These are phyloP conservation scores for Talaromyces albobiverticillius DNA, from an alignment of 2,329 filamentous ascomycete genomes.

Conservation along the genomic window DNA sequence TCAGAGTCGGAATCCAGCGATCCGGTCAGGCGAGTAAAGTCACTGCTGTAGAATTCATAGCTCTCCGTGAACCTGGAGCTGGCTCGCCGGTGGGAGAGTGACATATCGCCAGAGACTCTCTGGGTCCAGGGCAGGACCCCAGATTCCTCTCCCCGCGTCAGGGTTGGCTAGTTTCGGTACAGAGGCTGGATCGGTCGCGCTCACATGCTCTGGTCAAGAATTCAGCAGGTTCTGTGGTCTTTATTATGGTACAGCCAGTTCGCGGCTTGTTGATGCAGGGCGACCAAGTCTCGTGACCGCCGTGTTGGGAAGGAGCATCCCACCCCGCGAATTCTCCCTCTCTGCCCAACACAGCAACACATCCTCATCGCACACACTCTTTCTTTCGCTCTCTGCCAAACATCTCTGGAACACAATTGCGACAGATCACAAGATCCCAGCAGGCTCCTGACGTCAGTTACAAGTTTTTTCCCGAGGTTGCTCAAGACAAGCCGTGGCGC, in stretches of 20 bases:
- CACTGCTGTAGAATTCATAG: conserved; percentile 13
- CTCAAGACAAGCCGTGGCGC: not conserved
- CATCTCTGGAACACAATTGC: not conserved
- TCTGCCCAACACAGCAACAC: too few relatives aligned
- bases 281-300: too few relatives aligned
- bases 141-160: too few relatives aligned
- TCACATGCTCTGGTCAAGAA: too few relatives aligned
- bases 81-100: conserved; percentile 3
- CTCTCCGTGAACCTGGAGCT: conserved; percentile 15
- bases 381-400: not conserved
- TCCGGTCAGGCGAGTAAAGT: conserved; percentile 11
- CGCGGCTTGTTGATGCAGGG: too few relatives aligned
- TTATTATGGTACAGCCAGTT: too few relatives aligned
- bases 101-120: not conserved
- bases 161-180: too few relatives aligned
- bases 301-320: too few relatives aligned
- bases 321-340: too few relatives aligned
- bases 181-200: too few relatives aligned
- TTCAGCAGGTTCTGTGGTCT: too few relatives aligned
- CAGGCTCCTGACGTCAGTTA: not conserved
- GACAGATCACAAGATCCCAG: not conserved
- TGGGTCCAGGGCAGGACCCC: too few relatives aligned
- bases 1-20: conserved; percentile 10
- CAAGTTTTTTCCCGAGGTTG: conserved; percentile 8
- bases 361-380: not conserved